Conservation (phyloP, 2,329 filamentous ascomycete species). For the Cladophialophora chaetospira region DNA sequence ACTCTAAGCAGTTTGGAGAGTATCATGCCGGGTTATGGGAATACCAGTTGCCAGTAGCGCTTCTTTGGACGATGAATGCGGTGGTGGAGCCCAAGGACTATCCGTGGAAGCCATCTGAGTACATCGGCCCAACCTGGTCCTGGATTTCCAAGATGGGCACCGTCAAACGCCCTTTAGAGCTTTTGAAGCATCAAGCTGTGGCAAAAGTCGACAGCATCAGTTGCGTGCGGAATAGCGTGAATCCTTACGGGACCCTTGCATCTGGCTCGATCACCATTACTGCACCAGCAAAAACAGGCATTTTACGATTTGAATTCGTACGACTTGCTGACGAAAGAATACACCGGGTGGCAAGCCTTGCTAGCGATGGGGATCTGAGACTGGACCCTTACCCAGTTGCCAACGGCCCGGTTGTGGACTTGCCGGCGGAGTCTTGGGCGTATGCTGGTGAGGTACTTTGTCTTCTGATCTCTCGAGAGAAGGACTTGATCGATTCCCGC, state of each 20-base stretch:
- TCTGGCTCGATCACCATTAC: not conserved
- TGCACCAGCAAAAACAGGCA: not conserved
- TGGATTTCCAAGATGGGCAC: not conserved
- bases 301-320: not conserved
- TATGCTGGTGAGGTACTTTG: not conserved
- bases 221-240: not conserved
- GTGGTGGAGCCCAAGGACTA: no score
- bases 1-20: no score
- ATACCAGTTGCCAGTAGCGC: no score
- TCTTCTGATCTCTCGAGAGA: not conserved
- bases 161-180: not conserved
- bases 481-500: not conserved
- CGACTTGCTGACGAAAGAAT: not conserved
- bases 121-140: no score
- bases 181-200: not conserved
- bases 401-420: not conserved
- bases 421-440: not conserved
- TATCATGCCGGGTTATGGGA: no score
- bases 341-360: not conserved
- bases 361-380: not conserved
- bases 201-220: not conserved
- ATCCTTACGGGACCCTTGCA: not conserved
- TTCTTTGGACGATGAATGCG: no score
- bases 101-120: no score
- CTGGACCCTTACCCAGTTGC: not conserved